These are phyloP conservation scores for Papilionanthe hybrid DNA, from an alignment of 116 monocot species.

Conservation along the genomic window DNA sequence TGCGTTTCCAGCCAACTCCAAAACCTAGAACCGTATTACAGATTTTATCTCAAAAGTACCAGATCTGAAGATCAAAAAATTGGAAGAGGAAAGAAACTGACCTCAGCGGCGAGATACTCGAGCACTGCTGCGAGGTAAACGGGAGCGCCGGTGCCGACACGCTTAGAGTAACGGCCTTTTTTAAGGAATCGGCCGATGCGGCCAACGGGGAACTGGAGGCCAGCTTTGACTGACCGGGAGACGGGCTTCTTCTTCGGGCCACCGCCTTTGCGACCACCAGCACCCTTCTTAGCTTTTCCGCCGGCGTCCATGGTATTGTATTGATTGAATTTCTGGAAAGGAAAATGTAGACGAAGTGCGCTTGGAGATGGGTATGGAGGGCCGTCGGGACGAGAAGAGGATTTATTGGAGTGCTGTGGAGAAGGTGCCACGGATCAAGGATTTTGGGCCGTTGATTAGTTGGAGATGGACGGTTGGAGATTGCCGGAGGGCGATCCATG, in stretches of 20 bases:
- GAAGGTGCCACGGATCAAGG: not conserved
- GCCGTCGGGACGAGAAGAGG: not conserved
- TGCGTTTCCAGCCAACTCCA: constrained; percentile 19
- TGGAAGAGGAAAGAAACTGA: not conserved
- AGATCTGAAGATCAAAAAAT: not conserved
- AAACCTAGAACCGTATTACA: constrained; percentile 1
- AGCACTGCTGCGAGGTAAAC: constrained; percentile 72
- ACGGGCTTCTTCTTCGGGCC: constrained; percentile 25
- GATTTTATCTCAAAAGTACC: not conserved
- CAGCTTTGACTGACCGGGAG: constrained; percentile 26
- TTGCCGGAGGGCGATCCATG: not conserved
- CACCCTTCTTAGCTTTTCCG: constrained; percentile 10
- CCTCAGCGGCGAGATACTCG: constrained; percentile 57
- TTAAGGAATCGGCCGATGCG: constrained; percentile 43
- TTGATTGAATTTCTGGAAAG: not conserved
- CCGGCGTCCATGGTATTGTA: constrained; percentile 1
- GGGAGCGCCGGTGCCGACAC: constrained; percentile 68
- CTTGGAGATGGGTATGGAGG: not conserved
- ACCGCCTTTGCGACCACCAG: constrained; percentile 27
- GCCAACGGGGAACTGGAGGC: constrained; percentile 36
- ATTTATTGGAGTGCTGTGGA: not conserved
- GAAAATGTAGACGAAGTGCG: not conserved
- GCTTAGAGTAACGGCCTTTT: constrained; percentile 60
- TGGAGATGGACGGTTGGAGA: not conserved
- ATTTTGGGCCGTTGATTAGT: not conserved